Percentiles rank a stretch among this genome's conserved stretches.
Conservation (phyloP, 768 basidiomycete species). For the Mycena sanguinolenta region DNA sequence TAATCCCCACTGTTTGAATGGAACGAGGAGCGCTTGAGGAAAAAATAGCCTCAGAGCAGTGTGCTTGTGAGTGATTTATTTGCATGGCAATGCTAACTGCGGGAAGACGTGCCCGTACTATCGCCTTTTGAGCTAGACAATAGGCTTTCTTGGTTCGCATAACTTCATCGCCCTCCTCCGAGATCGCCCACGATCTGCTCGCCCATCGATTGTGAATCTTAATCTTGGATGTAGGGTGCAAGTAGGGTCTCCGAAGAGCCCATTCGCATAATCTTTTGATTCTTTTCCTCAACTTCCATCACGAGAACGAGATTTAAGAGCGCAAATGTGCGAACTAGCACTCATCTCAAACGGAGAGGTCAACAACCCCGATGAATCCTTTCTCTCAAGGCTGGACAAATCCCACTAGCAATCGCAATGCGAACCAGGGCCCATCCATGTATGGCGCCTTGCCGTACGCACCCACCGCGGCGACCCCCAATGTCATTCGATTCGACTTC, state of each 20-base stretch:
- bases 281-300: too few relatives aligned
- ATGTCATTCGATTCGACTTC: conserved; percentile 53
- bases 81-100: neutral
- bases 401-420: neutral
- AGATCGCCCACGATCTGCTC: neutral
- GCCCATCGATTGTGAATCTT: neutral
- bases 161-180: neutral
- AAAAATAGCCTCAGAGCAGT: neutral
- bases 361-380: conserved; percentile 25
- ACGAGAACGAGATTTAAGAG: conserved; percentile 2
- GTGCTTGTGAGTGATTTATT: neutral
- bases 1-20: neutral
- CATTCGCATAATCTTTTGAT: neutral
- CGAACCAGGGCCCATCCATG: conserved; percentile 1
- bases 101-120: neutral
- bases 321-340: neutral
- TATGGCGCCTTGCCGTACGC: conserved; percentile 15
- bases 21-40: neutral
- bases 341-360: neutral
- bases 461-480: conserved; percentile 34
- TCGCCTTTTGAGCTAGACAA: neutral
- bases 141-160: neutral
- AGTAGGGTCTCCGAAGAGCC: conserved; percentile 1
- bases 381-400: conserved; percentile 33
- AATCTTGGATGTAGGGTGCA: neutral